Evolutionary conservation across 2,329 filamentous ascomycete species (phyloP).

Genomic region (Fusarium continuum): DNA sequence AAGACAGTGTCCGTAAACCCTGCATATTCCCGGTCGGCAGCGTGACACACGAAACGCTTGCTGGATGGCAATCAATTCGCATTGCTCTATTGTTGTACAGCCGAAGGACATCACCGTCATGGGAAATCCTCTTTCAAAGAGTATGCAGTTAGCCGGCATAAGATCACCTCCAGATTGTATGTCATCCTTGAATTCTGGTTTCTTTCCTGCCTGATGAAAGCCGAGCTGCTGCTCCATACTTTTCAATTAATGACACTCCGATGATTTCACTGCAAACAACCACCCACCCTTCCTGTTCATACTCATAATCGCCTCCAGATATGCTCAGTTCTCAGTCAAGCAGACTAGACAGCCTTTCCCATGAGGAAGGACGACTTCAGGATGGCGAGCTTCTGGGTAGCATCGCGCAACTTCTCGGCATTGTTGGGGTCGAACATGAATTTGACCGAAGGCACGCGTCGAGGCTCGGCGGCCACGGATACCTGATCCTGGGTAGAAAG

Average conservation of each 20-base stretch:
- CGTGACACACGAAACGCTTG: background rate
- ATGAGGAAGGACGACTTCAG: conserved; percentile 20
- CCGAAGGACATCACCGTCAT: background rate
- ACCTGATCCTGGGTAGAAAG: background rate
- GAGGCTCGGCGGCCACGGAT: background rate
- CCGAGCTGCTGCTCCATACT: background rate
- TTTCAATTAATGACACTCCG: background rate
- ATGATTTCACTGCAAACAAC: background rate
- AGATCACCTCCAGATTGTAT: background rate
- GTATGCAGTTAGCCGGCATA: too few species aligned
- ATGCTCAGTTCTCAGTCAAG: too few species aligned
- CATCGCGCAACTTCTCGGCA: conserved; percentile 1
- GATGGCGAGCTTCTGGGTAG: background rate
- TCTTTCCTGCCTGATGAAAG: background rate
- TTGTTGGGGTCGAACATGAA: conserved; percentile 7
- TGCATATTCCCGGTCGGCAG: background rate
- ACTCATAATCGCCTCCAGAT: background rate
- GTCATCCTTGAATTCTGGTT: background rate
- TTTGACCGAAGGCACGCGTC: background rate
- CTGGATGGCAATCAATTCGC: background rate
- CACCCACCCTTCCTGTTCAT: background rate
- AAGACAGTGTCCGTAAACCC: conserved; percentile 3
- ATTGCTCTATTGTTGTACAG: background rate
- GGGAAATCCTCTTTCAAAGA: background rate
- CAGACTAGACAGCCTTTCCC: background rate